Conservation (phyloP, 805 yeast genomes). For the Candida vaughaniae region DNA sequence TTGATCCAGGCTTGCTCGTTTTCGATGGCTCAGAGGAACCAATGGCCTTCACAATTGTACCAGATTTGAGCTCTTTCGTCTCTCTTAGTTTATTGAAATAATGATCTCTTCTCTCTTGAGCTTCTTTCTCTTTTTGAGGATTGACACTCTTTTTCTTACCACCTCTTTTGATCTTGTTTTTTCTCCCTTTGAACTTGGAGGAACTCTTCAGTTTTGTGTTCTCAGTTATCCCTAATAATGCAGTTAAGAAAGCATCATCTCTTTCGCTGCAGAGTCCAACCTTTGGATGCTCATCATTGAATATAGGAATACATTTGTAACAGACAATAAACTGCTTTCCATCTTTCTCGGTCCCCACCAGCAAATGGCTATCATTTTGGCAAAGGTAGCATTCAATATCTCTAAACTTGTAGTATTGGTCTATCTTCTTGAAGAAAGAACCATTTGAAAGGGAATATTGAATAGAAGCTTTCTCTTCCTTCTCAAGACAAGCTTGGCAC, state of each 20-base stretch:
- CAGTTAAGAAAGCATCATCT: constrained; percentile 47
- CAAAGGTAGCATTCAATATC: constrained; percentile 50
- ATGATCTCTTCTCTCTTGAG: constrained; percentile 38
- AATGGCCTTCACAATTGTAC: constrained; percentile 38
- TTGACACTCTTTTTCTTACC: constrained; percentile 17
- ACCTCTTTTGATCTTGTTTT: constrained; percentile 30
- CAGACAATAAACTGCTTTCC: constrained; percentile 36
- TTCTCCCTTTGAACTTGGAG: constrained; percentile 26
- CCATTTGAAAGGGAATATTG: constrained; percentile 56
- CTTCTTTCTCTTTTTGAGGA: constrained; percentile 12
- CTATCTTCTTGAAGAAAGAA: constrained; percentile 48
- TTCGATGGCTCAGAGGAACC: constrained; percentile 19
- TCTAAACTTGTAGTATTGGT: constrained; percentile 48
- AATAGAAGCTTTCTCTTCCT: constrained; percentile 46
- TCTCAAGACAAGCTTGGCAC: constrained; percentile 46
- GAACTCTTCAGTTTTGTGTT: constrained; percentile 21
- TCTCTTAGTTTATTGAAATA: constrained; percentile 32
- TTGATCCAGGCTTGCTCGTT: not conserved
- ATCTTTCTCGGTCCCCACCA: constrained; percentile 23
- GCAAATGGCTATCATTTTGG: constrained; percentile 39
- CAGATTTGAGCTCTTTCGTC: constrained; percentile 33
- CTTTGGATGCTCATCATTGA: constrained; percentile 6
- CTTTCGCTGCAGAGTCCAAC: constrained; percentile 40
- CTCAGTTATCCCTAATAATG: constrained; percentile 50
- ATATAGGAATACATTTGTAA: constrained; percentile 38